phyloP scores from a whole-genome alignment of 2,329 filamentous ascomycete species.

The Pezizomycotina sp. region DNA sequence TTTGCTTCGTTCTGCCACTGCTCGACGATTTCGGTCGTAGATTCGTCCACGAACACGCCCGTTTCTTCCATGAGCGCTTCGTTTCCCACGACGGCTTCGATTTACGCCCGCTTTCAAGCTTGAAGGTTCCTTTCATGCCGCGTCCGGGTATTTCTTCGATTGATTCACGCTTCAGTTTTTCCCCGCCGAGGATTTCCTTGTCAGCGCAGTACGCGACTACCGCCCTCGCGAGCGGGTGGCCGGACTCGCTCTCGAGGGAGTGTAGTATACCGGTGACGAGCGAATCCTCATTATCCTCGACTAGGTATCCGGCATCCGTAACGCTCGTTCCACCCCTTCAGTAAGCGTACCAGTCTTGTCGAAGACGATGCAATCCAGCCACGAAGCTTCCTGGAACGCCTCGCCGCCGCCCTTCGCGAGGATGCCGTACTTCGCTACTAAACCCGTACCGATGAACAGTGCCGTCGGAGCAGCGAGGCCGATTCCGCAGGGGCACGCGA shows the following conservation, averaged over 20 bases:
- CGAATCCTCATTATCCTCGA: constrained; percentile 19
- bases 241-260: constrained; percentile 52
- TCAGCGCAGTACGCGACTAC: constrained; percentile 45
- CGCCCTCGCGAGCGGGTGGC: constrained; percentile 58
- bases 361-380: constrained; percentile 40
- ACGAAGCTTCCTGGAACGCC: constrained; percentile 42
- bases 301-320: constrained; percentile 37
- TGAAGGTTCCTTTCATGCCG: constrained; percentile 46
- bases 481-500: constrained; percentile 45
- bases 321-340: constrained; percentile 48
- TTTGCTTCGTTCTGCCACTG: constrained; percentile 48
- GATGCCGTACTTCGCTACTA: constrained; percentile 42
- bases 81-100: constrained; percentile 52
- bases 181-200: constrained; percentile 24
- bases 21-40: constrained; percentile 9
- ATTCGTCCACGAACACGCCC: constrained; percentile 10
- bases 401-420: constrained; percentile 44
- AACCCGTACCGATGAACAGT: constrained; percentile 41
- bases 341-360: constrained; percentile 47
- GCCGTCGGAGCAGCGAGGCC: constrained; percentile 44
- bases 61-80: constrained; percentile 45
- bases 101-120: constrained; percentile 26
- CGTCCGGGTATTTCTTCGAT: constrained; percentile 55
- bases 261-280: constrained; percentile 39
- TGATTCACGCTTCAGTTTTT: constrained; percentile 7